Base-by-base conservation (phyloP, 2,329 filamentous ascomycete genomes). In the Acrodontium crateriforme region DNA sequence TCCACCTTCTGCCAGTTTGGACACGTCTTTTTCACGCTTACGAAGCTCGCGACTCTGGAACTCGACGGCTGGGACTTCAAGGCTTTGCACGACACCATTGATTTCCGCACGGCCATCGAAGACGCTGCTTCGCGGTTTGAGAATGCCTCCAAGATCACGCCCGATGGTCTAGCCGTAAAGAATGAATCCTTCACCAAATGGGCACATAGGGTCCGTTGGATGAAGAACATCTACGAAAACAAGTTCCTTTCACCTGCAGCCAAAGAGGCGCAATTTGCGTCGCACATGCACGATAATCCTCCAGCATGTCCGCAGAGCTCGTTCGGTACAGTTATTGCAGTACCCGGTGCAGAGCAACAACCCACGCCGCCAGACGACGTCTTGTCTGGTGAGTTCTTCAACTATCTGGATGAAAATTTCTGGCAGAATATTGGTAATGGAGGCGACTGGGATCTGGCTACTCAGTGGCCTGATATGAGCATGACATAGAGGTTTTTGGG, bases 141-240 rank as follows among this genome's bases (percentile, higher is more conserved):
- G 13, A 35, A 33, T 18, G 29, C 39, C 7, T 18, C 28, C 1
- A 31, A 33, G 9, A 30, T 31, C 2, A 27, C 34, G 3, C 37
- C 40, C 4, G 46, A 49, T 17, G 46, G 45, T 6, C 30, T 47
- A 7, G 20, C 25, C 2, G 27, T 48, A 30, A 37, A 44, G 17
- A 49, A 49, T 27, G 40, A 49, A 9, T 32, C 36, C n/a, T 49
- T 51, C 30, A 28, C 24, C n/a, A 44, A 43, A 23, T 51, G 46
- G 46, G 36, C 42, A 5, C 31, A 40, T 6, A 36, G 42, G 3
- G 20, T 47, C 2, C 32, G 42, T 9, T 49, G 38, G 34, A 43
- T 47, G 40, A 42, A 42, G 31, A 32, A 32, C 6, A 32, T 47
- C 5, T 49, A 43, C 28, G 41, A 47, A 10, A 24, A 38, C 4